Evolutionary conservation across 805 yeast species (phyloP).

Genomic region (Saccharomycopsis synnaedendra): DNA sequence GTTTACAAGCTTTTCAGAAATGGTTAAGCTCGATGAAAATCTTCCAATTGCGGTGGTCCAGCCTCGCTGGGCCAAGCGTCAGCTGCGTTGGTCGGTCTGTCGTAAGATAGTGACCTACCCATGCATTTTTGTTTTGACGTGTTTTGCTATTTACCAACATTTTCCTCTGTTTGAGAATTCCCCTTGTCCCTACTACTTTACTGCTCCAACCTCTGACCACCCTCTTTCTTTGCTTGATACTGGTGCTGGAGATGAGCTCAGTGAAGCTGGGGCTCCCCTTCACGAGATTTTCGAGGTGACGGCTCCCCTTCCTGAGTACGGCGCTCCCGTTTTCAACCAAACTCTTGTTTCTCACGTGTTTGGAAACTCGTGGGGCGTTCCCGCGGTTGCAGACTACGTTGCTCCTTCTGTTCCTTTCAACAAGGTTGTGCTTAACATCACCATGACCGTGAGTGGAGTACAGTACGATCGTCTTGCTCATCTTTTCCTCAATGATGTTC

Average conservation of each 20-base stretch:
- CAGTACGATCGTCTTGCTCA: conserved; percentile 61
- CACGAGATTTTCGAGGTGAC: conserved; percentile 12
- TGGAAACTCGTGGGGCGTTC: conserved; percentile 51
- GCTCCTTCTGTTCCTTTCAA: conserved; percentile 39
- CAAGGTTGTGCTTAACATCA: conserved; percentile 40
- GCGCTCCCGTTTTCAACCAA: conserved; percentile 22
- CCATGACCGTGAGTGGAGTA: conserved; percentile 42
- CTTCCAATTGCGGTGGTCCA: too few relatives aligned
- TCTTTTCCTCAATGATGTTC: conserved; percentile 47
- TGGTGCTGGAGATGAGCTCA: not conserved
- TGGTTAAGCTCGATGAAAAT: too few relatives aligned
- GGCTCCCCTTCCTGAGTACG: conserved; percentile 8
- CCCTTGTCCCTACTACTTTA: not conserved
- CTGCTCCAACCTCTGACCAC: not conserved
- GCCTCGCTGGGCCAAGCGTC: not conserved
- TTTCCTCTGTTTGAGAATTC: not conserved
- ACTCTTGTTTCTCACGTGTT: conserved; percentile 35
- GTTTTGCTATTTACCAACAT: not conserved
- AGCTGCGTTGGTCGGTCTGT: not conserved
- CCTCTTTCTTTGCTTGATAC: not conserved
- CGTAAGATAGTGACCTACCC: not conserved
- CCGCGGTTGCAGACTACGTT: conserved; percentile 29
- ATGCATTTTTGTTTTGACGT: not conserved
- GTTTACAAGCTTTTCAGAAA: too few relatives aligned
- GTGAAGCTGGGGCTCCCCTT: not conserved